phyloP scores from a whole-genome alignment of 2,329 filamentous ascomycete species.

The Sporothrix euskadiensis region DNA sequence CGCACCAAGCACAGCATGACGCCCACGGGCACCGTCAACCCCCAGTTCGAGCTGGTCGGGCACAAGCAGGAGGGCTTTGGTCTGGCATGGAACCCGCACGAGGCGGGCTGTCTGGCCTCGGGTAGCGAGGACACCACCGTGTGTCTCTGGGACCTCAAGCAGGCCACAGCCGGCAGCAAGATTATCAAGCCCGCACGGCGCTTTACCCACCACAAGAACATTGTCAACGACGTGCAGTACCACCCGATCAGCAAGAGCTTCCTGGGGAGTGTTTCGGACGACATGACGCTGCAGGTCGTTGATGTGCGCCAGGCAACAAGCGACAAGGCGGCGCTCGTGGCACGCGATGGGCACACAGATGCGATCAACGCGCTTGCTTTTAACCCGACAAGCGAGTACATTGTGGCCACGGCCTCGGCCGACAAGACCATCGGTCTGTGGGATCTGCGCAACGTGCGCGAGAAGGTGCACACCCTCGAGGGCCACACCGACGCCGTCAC shows the following conservation, averaged over 20 bases:
- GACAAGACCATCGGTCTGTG: constrained; percentile 95
- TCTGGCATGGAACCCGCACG: constrained; percentile 86
- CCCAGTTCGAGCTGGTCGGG: constrained; percentile 81
- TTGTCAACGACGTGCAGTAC: constrained; percentile 96
- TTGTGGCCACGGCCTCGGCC: constrained; percentile 88
- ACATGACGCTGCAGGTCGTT: constrained; percentile 87
- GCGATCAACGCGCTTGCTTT: constrained; percentile 96
- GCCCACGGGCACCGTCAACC: constrained; percentile 72
- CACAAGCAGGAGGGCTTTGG: constrained; percentile 90
- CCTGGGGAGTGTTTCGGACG: constrained; percentile 92
- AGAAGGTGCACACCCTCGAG: constrained; percentile 86
- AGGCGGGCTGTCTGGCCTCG: constrained; percentile 78
- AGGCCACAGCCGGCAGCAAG: constrained; percentile 62
- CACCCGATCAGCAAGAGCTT: constrained; percentile 82
- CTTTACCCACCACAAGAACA: constrained; percentile 84
- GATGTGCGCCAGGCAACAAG: constrained; percentile 73
- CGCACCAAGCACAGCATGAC: constrained; percentile 86
- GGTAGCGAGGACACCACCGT: constrained; percentile 93
- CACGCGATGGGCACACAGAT: constrained; percentile 76
- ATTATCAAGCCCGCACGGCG: constrained; percentile 69
- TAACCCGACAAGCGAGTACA: constrained; percentile 85
- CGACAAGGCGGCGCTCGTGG: constrained; percentile 67
- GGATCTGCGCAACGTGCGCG: constrained; percentile 88
- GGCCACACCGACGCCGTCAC: constrained; percentile 89
- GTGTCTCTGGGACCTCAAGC: constrained; percentile 85